Percentiles rank a stretch among this genome's conserved stretches.
These are phyloP conservation scores for Aspergillus biplanus DNA, from an alignment of 495 filamentous ascomycete species.

Conservation along the genomic window DNA sequence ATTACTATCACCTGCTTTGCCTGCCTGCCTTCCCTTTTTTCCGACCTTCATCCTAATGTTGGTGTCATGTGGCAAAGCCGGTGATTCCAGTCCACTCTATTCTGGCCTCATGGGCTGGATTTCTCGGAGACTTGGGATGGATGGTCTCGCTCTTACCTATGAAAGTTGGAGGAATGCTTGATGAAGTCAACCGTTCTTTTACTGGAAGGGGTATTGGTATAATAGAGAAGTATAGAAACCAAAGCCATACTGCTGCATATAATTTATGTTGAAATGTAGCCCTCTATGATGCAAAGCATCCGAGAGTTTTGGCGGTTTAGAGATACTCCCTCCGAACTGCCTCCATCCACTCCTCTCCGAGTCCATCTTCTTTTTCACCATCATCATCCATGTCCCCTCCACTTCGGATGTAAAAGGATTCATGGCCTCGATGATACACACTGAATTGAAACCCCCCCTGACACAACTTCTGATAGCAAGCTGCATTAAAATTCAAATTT, in stretches of 20 bases:
- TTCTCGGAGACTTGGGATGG: slow-evolving; percentile 1
- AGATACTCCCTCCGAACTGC: slow-evolving; percentile 5
- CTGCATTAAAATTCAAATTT: not conserved
- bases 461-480: slow-evolving; percentile 11
- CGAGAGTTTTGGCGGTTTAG: not conserved
- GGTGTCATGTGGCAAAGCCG: slow-evolving; percentile 1
- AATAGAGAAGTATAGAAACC: slow-evolving; percentile 1
- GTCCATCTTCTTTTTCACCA: not conserved
- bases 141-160: not conserved
- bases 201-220: slow-evolving; percentile 2
- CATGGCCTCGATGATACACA: slow-evolving; percentile 8
- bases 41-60: slow-evolving; percentile 2
- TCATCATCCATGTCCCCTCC: not conserved
- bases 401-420: slow-evolving; percentile 9
- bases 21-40: not conserved
- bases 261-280: not conserved
- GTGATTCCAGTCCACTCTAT: not conserved
- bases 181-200: slow-evolving; percentile 1
- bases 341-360: slow-evolving; percentile 5
- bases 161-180: not conserved
- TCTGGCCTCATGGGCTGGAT: not conserved
- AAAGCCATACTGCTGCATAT: slow-evolving; percentile 1
- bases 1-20: slow-evolving; percentile 1
- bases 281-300: slow-evolving; percentile 1
- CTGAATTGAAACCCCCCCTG: slow-evolving; percentile 6